Percentiles rank a stretch among this genome's conserved stretches.
These are phyloP conservation scores for Alopecurus myosuroides DNA, from an alignment of 176 grass and related monocot species.

Conservation along the genomic window DNA sequence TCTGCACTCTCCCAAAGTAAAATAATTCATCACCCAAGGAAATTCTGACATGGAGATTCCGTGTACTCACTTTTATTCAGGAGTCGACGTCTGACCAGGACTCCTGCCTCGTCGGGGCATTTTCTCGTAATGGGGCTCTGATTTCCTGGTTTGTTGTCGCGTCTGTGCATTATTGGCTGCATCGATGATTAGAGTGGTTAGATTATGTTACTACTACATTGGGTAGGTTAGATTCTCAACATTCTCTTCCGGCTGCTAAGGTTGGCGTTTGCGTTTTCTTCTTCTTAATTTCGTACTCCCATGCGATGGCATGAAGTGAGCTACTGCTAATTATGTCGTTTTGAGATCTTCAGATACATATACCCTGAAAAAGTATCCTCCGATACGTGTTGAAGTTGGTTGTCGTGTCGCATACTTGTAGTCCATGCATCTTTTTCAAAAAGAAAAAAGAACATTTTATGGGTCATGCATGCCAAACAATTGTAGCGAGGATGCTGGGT, in stretches of 20 bases:
- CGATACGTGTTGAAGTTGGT: no score
- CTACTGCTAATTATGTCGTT: background rate
- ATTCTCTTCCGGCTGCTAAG: conserved; percentile 20
- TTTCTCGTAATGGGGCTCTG: background rate
- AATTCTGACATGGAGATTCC: no score
- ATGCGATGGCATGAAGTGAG: conserved; percentile 23
- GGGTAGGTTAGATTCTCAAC: conserved; percentile 18
- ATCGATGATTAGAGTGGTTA: background rate
- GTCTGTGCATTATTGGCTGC: conserved; percentile 28
- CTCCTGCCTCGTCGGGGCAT: background rate
- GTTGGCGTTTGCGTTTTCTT: conserved; percentile 9
- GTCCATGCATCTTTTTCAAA: no score
- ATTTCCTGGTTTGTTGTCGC: background rate
- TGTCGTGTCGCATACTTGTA: background rate
- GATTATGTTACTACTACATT: no score
- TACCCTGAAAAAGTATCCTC: no score
- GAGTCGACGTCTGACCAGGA: no score
- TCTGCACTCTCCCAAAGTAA: no score
- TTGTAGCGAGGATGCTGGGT: background rate
- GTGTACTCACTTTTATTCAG: no score
- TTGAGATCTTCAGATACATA: no score
- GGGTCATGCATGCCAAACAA: background rate
- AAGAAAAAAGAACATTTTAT: background rate
- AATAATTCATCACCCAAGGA: no score
- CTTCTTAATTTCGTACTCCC: background rate